Evolutionary conservation across 768 basidiomycete species (phyloP), one percentile per base, ranked within the genome.

Genomic region (Tremella mesenterica): DNA sequence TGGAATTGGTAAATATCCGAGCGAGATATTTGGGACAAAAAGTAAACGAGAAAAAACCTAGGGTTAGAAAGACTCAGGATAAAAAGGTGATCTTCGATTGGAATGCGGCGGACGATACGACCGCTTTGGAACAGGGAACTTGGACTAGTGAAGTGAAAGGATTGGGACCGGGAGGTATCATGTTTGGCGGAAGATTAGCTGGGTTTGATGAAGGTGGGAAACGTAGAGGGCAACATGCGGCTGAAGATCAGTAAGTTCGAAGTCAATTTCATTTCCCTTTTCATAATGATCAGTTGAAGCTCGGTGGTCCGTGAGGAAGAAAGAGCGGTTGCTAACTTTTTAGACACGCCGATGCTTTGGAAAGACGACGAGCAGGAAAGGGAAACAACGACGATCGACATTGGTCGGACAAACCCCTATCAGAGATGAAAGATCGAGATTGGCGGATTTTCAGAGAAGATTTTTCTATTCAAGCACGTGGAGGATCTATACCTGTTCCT

Each of bases 391-490:
- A 96, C 70, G 95, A 96, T 71, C 79, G 92, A 54, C 95, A 99
- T 76, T 99, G 95, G 95, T 85, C 88, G 0, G 92, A 97, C 14
- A 99, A 99, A 73, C 81, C 84, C 1, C 76, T 97, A 36, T 71
- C 79, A 2, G 91, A 96, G 75, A 96, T 99, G 85, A 89, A 86
- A 69, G 95, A 97, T 66, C 79, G 95, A 44, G 95, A 99, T 71
- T 99, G 95, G 95, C 83, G 95, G 64, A 99, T 99, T 71, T 97
- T 99, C 77, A 78, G 92, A 57, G 95, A 97, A 74, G 95, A 99
- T 74, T 99, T 93, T 76, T 92, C 85, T 66, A 99, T 99, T 54
- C 83, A 88, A 53, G 85, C 92, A 1, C 76, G 92, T 74, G 93
- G 92, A 85, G 95, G 95, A 44, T 79, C 82, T 54, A 96, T 97